Evolutionary conservation across 805 yeast genomes (phyloP).

Genomic region (Komagataella pseudopastoris): DNA sequence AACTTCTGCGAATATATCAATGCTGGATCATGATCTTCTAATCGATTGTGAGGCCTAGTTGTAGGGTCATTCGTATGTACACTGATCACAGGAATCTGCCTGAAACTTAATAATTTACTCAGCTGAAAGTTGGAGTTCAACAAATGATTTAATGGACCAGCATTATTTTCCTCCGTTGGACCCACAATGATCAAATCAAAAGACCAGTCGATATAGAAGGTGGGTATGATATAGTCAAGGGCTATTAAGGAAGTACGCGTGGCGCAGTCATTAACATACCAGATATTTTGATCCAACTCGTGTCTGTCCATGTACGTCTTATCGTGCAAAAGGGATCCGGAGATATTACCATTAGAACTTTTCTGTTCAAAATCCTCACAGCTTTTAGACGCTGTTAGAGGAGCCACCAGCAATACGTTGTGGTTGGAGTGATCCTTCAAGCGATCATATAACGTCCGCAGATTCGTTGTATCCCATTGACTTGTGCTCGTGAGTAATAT

Average conservation of each 20-base stretch:
- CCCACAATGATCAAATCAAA: slow-evolving; percentile 32
- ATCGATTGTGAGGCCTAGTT: background rate
- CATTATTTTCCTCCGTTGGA: slow-evolving; percentile 30
- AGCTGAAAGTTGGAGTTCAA: slow-evolving; percentile 6
- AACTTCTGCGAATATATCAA: slow-evolving; percentile 5
- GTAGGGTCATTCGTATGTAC: slow-evolving; percentile 3
- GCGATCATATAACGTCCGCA: slow-evolving; percentile 9
- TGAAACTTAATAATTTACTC: slow-evolving; percentile 9
- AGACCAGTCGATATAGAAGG: slow-evolving; percentile 19
- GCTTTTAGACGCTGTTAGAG: slow-evolving; percentile 5
- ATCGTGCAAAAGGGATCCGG: slow-evolving; percentile 1
- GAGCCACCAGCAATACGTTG: slow-evolving; percentile 11
- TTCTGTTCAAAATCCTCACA: background rate
- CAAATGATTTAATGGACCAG: slow-evolving; percentile 19
- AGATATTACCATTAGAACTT: slow-evolving; percentile 1
- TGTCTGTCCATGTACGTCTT: slow-evolving; percentile 4
- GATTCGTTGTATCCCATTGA: slow-evolving; percentile 11
- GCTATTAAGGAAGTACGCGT: slow-evolving; percentile 28
- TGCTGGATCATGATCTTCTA: background rate
- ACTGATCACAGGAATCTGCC: slow-evolving; percentile 12
- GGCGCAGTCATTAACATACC: slow-evolving; percentile 37
- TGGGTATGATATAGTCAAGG: slow-evolving; percentile 27
- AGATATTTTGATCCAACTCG: slow-evolving; percentile 13
- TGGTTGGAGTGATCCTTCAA: slow-evolving; percentile 3
- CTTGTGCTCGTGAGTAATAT: slow-evolving; percentile 10